phyloP scores from a whole-genome alignment of 148 eudicot genomes.

The Fallopia convolvulus region DNA sequence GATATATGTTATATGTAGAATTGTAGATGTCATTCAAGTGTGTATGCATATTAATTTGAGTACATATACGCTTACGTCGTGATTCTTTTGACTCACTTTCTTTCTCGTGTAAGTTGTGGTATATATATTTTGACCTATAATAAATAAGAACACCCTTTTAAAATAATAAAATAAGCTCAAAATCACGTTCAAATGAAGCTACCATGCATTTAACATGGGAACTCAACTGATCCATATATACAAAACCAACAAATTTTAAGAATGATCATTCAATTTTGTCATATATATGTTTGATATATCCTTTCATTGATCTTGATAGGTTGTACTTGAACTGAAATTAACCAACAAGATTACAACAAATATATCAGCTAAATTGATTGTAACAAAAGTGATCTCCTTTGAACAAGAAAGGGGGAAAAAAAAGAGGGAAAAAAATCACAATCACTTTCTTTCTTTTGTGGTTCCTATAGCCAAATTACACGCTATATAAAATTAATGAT shows the following conservation, averaged over 20 bases:
- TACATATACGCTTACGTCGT: neutral
- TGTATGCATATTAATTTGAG: neutral
- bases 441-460: conserved; percentile 4
- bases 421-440: neutral
- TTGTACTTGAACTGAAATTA: neutral
- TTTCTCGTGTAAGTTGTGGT: neutral
- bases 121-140: neutral
- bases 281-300: neutral
- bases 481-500: conserved; percentile 3
- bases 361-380: neutral
- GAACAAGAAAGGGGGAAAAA: neutral
- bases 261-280: neutral
- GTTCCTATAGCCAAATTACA: conserved; percentile 7
- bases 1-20: neutral
- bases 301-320: neutral
- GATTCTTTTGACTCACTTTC: neutral
- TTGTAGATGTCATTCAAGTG: neutral
- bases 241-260: neutral
- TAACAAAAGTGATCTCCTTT: conserved; percentile 4
- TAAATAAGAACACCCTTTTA: neutral
- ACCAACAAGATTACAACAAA: neutral
- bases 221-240: neutral
- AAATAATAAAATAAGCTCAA: neutral
- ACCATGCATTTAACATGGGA: neutral
- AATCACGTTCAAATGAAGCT: neutral